Conservation (phyloP, 441 rosid genomes). For the Codiaeum variegatum region DNA sequence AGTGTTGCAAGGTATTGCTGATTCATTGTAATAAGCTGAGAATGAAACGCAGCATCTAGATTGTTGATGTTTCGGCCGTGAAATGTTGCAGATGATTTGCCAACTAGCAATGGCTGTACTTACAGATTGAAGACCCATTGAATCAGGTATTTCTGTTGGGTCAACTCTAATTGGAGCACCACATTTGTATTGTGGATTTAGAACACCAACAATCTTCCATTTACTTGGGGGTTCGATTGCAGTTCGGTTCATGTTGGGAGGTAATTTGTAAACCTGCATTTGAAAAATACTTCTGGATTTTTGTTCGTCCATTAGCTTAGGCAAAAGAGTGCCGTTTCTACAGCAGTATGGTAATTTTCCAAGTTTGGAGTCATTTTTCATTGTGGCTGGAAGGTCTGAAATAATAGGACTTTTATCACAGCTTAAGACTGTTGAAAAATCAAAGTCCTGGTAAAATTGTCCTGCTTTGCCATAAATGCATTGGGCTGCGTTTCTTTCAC, state of each 20-base stretch:
- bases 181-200: constrained; percentile 67
- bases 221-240: constrained; percentile 63
- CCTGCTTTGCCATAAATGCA: constrained; percentile 67
- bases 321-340: constrained; percentile 62
- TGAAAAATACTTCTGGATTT: constrained; percentile 62
- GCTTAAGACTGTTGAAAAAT: constrained; percentile 63
- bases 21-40: constrained; percentile 80
- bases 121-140: constrained; percentile 57
- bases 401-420: constrained; percentile 63
- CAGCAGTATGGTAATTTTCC: constrained; percentile 79
- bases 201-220: constrained; percentile 62
- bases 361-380: constrained; percentile 42
- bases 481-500: constrained; percentile 29
- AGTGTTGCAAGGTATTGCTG: constrained; percentile 74
- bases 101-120: constrained; percentile 61
- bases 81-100: constrained; percentile 75
- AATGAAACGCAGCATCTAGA: constrained; percentile 79
- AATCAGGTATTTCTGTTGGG: constrained; percentile 61
- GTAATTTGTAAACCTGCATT: constrained; percentile 64
- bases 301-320: constrained; percentile 54
- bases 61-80: constrained; percentile 46
- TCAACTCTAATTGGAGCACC: constrained; percentile 66
- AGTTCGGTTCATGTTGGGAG: constrained; percentile 64
- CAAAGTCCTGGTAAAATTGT: constrained; percentile 48
- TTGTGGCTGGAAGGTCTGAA: constrained; percentile 55